Base-by-base conservation (phyloP, 2,329 filamentous ascomycete species). In the Chalara sp. region DNA sequence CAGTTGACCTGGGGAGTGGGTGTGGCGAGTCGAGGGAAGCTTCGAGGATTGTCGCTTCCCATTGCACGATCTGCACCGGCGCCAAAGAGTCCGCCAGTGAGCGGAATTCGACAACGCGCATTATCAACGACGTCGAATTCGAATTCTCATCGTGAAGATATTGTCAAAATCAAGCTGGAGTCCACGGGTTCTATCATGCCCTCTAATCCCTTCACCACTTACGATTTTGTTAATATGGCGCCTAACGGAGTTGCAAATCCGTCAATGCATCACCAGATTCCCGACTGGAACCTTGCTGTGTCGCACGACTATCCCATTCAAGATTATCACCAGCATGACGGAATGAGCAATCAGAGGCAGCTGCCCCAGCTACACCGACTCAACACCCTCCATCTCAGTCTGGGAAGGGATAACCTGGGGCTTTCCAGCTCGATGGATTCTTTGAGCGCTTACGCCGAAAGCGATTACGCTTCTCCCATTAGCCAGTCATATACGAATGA, bases 1-100 rank as follows among this genome's bases (percentile, higher is more conserved):
- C 91, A 92, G 61, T 77, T 97, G 70, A 97, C 92, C 44, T 97
- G 92, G 92, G 90, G 90, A 41, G 89, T 96, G 45, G 92, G 92
- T 47, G 92, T 97, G 53, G 92, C 92, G 51, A 96, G 91, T 70
- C 84, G 92, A 63, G 92, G 92, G 65, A 97, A 97, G 75, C 82
- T 97, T 56, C 83, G 92, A 55, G 92, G 92, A 39, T 76, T 96
- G 59, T 91, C 91, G 51, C 74, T 95, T 52, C 81, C 81, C 52
- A 77, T 85, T 55, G 81, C 80, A 50, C 83, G 82, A 65, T 78
- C 79, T 12, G 69, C 77, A 28, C 71, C 76, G 2, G 68, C 70
- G 3, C 68, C 73, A 6, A 63, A 57, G 49, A 67, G 63, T 47
- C 63, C 63, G 11, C 56, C 62, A n/a, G 40, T 52, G 28, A 56